A percentile compares a stretch with the other conserved stretches of the same genome.
phyloP scores from a whole-genome alignment of 768 basidiomycete genomes.

The Boletus insuetus region DNA sequence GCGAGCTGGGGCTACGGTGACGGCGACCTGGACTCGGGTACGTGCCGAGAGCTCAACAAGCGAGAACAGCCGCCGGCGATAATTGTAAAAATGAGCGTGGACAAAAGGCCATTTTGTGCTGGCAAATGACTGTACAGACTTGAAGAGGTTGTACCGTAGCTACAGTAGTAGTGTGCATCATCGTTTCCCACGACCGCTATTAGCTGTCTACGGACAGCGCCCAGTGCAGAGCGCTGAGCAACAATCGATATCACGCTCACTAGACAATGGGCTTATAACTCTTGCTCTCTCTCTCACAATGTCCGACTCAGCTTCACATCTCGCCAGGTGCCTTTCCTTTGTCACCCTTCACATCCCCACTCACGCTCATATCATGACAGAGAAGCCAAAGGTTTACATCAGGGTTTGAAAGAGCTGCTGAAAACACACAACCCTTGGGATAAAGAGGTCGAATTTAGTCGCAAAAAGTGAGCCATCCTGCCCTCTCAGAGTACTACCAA shows the following conservation, averaged over 20 bases:
- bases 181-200: conserved; percentile 25
- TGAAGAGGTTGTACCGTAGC: no score
- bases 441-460: conserved; percentile 80
- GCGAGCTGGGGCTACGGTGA: no score
- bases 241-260: conserved; percentile 14
- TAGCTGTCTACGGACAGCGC: conserved; percentile 10
- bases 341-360: neutral
- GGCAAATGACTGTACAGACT: no score
- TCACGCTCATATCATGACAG: conserved; percentile 37
- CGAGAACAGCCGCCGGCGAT: no score
- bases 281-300: conserved; percentile 25
- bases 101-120: no score
- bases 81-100: no score
- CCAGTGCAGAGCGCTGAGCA: conserved; percentile 3
- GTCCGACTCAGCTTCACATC: conserved; percentile 40
- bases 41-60: no score
- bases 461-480: conserved; percentile 67
- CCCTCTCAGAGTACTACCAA: conserved; percentile 1
- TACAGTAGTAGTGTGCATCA: no score
- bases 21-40: no score
- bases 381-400: conserved; percentile 75
- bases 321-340: conserved; percentile 32
- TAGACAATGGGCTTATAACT: conserved; percentile 27
- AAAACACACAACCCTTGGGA: conserved; percentile 78
- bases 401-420: conserved; percentile 71